Conservation (phyloP, 306 rosid genomes). For the Malus orientalis region DNA sequence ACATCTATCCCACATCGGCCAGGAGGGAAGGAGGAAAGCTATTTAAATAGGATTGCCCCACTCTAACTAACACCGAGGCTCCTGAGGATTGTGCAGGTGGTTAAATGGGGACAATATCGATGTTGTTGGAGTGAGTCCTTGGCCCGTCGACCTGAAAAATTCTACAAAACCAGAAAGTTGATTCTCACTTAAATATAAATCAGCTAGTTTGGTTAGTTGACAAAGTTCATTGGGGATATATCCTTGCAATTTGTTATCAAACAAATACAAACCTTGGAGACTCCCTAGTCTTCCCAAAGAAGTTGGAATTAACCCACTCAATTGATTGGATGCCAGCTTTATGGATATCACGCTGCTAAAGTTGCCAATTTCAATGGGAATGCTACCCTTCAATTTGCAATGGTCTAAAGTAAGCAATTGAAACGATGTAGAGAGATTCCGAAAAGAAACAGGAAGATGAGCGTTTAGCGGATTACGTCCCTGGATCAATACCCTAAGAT, state of each 20-base stretch:
- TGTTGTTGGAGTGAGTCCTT: no score
- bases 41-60: no score
- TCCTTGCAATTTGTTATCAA: not conserved
- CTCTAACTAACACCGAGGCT: no score
- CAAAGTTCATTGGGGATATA: not conserved
- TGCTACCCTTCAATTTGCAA: not conserved
- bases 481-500: not conserved
- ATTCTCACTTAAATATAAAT: not conserved
- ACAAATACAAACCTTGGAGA: not conserved
- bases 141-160: no score
- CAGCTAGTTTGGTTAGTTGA: not conserved
- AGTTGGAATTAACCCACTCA: not conserved
- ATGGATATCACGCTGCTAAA: not conserved
- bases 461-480: not conserved
- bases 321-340: not conserved
- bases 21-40: no score
- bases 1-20: no score
- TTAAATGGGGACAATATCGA: no score
- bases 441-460: not conserved
- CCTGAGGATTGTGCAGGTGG: no score
- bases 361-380: not conserved
- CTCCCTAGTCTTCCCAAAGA: not conserved
- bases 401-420: not conserved
- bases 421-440: not conserved
- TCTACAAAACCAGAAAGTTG: not conserved